A percentile compares a stretch with the other conserved stretches of the same genome.
These are phyloP conservation scores for Apiospora rasikravindrae DNA, from an alignment of 2,329 filamentous ascomycete species.

Conservation along the genomic window DNA sequence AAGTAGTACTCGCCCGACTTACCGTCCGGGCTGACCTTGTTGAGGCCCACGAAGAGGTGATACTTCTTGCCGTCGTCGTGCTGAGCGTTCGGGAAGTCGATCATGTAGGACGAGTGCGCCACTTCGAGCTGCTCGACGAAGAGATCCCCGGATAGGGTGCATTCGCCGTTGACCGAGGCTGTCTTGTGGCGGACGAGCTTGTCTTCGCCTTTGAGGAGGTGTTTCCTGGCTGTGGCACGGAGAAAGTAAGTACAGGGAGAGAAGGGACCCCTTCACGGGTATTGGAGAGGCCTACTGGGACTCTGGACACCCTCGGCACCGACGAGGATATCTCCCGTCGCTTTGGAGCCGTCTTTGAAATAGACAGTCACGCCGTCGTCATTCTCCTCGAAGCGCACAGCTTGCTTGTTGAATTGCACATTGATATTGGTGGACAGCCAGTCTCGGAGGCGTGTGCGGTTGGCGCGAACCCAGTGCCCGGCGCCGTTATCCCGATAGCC, in stretches of 20 bases:
- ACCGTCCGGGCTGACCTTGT: conserved; percentile 27
- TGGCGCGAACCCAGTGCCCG: conserved; percentile 27
- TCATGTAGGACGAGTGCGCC: conserved; percentile 38
- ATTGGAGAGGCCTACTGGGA: conserved; percentile 25
- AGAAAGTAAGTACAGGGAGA: not conserved
- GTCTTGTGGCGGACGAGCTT: conserved; percentile 34
- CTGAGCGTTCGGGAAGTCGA: conserved; percentile 23
- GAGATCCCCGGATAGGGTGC: conserved; percentile 32
- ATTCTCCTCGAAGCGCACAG: conserved; percentile 28
- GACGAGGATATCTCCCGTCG: conserved; percentile 33
- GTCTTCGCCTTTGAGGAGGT: conserved; percentile 36
- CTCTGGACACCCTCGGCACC: conserved; percentile 38
- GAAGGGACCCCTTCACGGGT: not conserved
- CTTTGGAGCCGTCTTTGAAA: conserved; percentile 35
- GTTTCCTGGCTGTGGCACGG: conserved; percentile 34
- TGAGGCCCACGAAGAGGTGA: conserved; percentile 32
- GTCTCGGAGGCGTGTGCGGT: conserved; percentile 31
- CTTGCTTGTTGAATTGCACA: conserved; percentile 34
- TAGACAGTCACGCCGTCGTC: conserved; percentile 27
- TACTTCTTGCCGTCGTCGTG: conserved; percentile 10
- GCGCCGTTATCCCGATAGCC: conserved; percentile 15
- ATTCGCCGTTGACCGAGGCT: conserved; percentile 36
- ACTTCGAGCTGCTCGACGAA: conserved; percentile 39
- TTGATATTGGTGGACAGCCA: conserved; percentile 34
- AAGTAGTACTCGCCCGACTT: conserved; percentile 36